Conservation (phyloP, 192 early-diverging fungal genomes). For the Chytriomyces confervae region DNA sequence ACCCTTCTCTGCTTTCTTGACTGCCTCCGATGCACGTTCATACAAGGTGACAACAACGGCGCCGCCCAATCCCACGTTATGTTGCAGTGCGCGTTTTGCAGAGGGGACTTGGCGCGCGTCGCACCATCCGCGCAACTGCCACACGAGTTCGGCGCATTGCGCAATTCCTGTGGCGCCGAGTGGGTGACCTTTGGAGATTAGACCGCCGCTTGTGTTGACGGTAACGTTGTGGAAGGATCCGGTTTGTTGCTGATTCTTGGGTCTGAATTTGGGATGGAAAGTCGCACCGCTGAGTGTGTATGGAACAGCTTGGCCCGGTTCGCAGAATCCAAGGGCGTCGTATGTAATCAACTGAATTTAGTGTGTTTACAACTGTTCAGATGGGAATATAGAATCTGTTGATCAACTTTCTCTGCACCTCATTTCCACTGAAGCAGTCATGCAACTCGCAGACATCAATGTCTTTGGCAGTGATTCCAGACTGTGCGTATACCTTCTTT, state of each 20-base stretch:
- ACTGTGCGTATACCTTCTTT: constrained; percentile 55
- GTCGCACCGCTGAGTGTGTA: constrained; percentile 39
- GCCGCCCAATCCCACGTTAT: constrained; percentile 78
- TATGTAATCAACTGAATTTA: constrained; percentile 65
- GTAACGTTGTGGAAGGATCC: constrained; percentile 35
- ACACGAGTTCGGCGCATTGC: constrained; percentile 65
- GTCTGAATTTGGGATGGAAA: constrained; percentile 31
- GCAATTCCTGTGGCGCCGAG: constrained; percentile 78
- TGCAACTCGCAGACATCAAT: constrained; percentile 76
- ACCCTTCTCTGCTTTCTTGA: constrained; percentile 35
- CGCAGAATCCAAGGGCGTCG: constrained; percentile 71
- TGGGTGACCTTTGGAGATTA: constrained; percentile 81
- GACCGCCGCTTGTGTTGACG: constrained; percentile 75
- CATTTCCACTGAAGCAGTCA: constrained; percentile 80
- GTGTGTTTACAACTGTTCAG: neutral
- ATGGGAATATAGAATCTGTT: neutral
- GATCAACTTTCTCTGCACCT: constrained; percentile 51
- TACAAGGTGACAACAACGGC: constrained; percentile 72
- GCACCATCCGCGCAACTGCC: constrained; percentile 59
- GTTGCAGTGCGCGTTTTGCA: constrained; percentile 69
- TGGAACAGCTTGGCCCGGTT: constrained; percentile 66
- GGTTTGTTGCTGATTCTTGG: constrained; percentile 24
- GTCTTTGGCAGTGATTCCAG: constrained; percentile 65
- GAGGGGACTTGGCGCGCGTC: constrained; percentile 72
- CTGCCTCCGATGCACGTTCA: constrained; percentile 42